Evolutionary conservation across 139 green algal species (phyloP), one percentile per base, ranked within the genome.

Genomic region (Tetraselmis striata): DNA sequence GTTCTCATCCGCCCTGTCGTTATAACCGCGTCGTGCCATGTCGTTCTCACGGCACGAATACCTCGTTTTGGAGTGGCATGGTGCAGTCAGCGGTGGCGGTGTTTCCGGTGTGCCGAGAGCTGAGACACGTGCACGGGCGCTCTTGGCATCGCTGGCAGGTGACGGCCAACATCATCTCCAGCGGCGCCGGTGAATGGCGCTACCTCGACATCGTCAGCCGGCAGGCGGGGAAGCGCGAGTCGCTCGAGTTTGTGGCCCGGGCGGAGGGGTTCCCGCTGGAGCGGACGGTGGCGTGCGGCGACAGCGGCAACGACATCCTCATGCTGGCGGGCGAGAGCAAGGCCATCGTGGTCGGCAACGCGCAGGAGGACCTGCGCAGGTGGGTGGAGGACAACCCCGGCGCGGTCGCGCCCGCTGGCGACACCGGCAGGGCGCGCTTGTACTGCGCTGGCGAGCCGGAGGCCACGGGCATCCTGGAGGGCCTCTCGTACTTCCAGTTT

Each of bases 271-370:
- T 92, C 58, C 1, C 23, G 1, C 80, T 83, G 0, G 31, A 82
- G 28, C 77, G 84, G 1, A 91, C 87, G 11, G 82, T 93, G 30
- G 88, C 87, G 28, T 88, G 83, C 31, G 89, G 90, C 27, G 88
- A 92, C 84, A 85, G 59, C 22, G 91, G 87, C 28, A 93, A 93
- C 80, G 88, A 93, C 78, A 84, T 87, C n/a, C 78, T 87, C 78
- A 92, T 93, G 88, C 81, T 94, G 23, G 79, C 75, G 84, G 90
- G 90, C 1, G 59, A 78, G 27, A 93, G 92, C 79, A 82, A 81
- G 23, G 87, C 88, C 1, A 90, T 95, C 27, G 88, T 95, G 28
- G 94, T 97, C 22, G 93, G 93, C 78, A 97, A 97, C 83, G 93
- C 93, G 26, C 91, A 97, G 87, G 77, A 23, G 30, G 94, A 95